Conservation (phyloP, 768 basidiomycete species). For the Lactarius sp. region DNA sequence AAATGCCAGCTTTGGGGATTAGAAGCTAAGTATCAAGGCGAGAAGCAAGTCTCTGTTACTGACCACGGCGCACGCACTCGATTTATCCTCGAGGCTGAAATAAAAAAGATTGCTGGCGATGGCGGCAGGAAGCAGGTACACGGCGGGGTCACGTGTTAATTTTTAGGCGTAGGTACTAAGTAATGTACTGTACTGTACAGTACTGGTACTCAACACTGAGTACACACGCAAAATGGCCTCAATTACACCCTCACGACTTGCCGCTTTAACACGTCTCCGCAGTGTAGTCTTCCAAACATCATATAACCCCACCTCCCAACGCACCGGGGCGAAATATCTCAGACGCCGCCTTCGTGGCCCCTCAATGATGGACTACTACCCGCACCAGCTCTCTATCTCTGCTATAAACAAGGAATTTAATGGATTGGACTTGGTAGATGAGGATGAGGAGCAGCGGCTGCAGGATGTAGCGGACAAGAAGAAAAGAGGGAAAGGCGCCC, state of each 20-base stretch:
- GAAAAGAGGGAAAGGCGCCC: conserved; percentile 77
- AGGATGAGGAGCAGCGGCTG: conserved; percentile 61
- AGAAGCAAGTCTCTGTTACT: too few relatives aligned
- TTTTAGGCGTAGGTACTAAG: too few relatives aligned
- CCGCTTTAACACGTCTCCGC: conserved; percentile 57
- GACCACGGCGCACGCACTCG: too few relatives aligned
- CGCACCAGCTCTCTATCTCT: conserved; percentile 51
- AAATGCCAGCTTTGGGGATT: not conserved
- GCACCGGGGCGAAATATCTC: conserved; percentile 92
- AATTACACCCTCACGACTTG: conserved; percentile 48
- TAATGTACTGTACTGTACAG: too few relatives aligned
- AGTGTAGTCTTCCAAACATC: conserved; percentile 79
- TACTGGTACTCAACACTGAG: too few relatives aligned
- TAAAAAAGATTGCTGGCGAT: too few relatives aligned
- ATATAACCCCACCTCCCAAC: conserved; percentile 75
- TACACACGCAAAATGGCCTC: conserved; percentile 31
- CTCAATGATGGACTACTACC: conserved; percentile 83
- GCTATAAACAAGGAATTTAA: conserved; percentile 37
- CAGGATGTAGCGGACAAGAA: conserved; percentile 64
- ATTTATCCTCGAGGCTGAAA: too few relatives aligned
- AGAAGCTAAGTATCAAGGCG: not conserved
- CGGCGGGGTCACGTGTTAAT: not conserved
- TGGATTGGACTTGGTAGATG: conserved; percentile 48
- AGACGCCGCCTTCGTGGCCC: conserved; percentile 78
- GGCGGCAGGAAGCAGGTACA: too few relatives aligned